These are phyloP conservation scores for Colletotrichum acutatum DNA, from an alignment of 2,329 filamentous ascomycete genomes.

Conservation along the genomic window DNA sequence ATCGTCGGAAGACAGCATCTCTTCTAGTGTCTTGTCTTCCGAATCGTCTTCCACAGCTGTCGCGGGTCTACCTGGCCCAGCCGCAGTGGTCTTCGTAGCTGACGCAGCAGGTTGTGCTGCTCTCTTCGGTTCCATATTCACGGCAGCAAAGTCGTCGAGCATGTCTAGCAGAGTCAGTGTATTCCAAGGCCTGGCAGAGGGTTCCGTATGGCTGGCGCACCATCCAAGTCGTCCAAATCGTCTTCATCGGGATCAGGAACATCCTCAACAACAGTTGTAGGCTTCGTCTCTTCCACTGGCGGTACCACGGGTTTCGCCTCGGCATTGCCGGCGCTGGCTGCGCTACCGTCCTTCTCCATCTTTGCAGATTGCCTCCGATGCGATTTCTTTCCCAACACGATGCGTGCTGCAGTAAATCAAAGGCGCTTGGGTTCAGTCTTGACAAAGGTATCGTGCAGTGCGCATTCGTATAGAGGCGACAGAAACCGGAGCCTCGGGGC, in stretches of 20 bases:
- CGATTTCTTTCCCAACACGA: background rate
- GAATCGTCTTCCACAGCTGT: constrained; percentile 37
- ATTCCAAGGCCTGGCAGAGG: background rate
- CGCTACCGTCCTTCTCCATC: constrained; percentile 31
- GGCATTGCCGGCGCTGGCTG: constrained; percentile 22
- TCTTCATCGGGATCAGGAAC: constrained; percentile 93
- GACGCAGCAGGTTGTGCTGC: constrained; percentile 32
- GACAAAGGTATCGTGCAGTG: constrained; percentile 2
- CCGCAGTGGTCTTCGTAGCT: constrained; percentile 19
- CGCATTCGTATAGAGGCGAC: background rate
- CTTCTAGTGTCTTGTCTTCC: constrained; percentile 46
- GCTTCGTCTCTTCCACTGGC: constrained; percentile 39
- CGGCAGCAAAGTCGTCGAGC: constrained; percentile 87
- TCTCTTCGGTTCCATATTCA: constrained; percentile 64
- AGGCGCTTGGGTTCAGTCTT: background rate
- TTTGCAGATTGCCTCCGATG: background rate
- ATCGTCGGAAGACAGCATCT: constrained; percentile 74
- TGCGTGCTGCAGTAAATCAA: background rate
- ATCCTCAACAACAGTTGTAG: constrained; percentile 56
- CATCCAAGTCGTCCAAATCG: constrained; percentile 91
- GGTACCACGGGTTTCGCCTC: constrained; percentile 36
- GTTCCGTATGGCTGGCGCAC: constrained; percentile 56
- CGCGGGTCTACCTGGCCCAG: constrained; percentile 40
- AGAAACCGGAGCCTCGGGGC: background rate
- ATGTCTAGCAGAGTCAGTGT: constrained; percentile 70